Conservation (phyloP, 345 rosid genomes). For the Melaleuca alternifolia region DNA sequence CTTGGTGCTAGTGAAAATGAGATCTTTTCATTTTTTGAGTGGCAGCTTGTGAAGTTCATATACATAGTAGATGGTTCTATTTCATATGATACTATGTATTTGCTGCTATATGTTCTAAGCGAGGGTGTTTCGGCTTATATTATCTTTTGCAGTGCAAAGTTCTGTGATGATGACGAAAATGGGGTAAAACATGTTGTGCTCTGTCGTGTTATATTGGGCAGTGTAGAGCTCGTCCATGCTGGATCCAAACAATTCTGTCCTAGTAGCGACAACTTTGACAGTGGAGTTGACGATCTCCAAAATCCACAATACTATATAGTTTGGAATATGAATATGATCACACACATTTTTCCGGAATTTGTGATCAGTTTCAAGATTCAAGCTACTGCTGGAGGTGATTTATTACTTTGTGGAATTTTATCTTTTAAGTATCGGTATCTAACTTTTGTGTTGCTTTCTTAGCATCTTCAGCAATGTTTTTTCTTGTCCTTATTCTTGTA, state of each 20-base stretch:
- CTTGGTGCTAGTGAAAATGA: background rate
- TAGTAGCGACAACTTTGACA: constrained; percentile 59
- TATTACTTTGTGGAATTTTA: constrained; percentile 7
- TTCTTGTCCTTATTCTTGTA: background rate
- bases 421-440: background rate
- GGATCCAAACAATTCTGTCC: constrained; percentile 53
- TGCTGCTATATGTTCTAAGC: background rate
- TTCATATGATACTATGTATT: background rate
- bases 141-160: constrained; percentile 53
- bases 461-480: background rate
- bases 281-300: constrained; percentile 69
- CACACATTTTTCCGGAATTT: constrained; percentile 82
- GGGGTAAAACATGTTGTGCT: constrained; percentile 55
- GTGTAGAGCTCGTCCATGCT: constrained; percentile 54
- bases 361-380: constrained; percentile 83
- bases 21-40: background rate
- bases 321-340: constrained; percentile 82
- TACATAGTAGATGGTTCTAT: background rate
- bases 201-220: constrained; percentile 89
- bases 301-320: constrained; percentile 50
- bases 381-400: constrained; percentile 60
- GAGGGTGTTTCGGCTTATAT: constrained; percentile 1
- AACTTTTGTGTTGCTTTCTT: background rate
- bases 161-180: constrained; percentile 85
- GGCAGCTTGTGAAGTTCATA: background rate